Base-by-base conservation (phyloP, 2,329 filamentous ascomycete species). In the Cordyceps cicadae region DNA sequence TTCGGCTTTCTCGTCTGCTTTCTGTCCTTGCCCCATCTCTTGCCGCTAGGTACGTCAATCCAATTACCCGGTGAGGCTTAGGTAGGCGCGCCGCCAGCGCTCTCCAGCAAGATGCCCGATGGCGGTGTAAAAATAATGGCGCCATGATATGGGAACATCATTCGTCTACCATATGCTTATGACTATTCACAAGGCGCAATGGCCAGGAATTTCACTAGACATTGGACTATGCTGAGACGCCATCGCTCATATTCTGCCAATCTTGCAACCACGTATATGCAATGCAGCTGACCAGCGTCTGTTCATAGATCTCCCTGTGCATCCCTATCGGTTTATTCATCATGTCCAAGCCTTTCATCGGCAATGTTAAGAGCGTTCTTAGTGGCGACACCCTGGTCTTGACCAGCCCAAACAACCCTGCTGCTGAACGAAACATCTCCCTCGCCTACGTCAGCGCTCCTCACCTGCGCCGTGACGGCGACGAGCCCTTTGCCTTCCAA, bases 311-410 rank as follows among this genome's bases (percentile, higher is more conserved):
- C 52, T 57, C 59, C 46, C 53, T 51, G 64, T 67, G 64, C 65
- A 63, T 63, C 60, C 64, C 51, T 65, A 60, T 50, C 50, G 58
- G 58, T 66, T 62, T 63, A 62, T 66, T 62, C 70, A 75, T 61
- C 69, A 80, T 82, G 79, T 76, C 74, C 62, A 82, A 81, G 72
- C 74, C 75, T 59, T 83, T 84, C 68, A 75, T 85, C 73, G 85
- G 87, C 72, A 89, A 87, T 70, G 92, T 97, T 76, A 99, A 99
- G 82, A 90, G 88, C 73, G 90, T 96, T 67, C 80, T 95, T 70
- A 97, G 92, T 70, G 94, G 94, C 70, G 94, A 97, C 79, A 96
- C 92, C 32, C 77, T 97, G 68, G 80, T 97, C 65, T 79, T 97
- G 70, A 85, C 87, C 68, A 91, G 89, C 75, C 81, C 90, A 71